A percentile compares a stretch with the other conserved stretches of the same genome.
Evolutionary conservation across 805 yeast genomes (phyloP).

Genomic region (Sporopachydermia quercuum): DNA sequence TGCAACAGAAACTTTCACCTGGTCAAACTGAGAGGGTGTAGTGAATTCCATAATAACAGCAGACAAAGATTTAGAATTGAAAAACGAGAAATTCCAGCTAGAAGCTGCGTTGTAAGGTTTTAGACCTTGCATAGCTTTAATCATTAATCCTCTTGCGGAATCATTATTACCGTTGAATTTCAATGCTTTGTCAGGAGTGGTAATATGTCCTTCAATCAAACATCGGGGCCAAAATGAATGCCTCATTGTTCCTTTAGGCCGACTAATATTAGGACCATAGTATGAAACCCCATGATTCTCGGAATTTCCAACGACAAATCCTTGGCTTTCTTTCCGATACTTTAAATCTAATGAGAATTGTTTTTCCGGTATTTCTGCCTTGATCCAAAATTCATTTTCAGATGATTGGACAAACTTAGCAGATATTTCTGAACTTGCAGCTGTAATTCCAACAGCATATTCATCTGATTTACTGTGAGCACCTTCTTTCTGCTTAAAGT

Average conservation of each 20-base stretch:
- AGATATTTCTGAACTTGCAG: conserved; percentile 35
- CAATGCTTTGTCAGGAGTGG: conserved; percentile 21
- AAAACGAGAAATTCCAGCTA: conserved; percentile 86
- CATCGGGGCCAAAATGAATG: conserved; percentile 96
- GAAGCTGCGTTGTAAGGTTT: conserved; percentile 99
- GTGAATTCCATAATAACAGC: conserved; percentile 91
- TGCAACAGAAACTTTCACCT: conserved; percentile 67
- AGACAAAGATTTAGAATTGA: conserved; percentile 59
- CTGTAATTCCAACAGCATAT: conserved; percentile 45
- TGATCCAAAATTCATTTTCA: conserved; percentile 53
- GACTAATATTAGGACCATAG: conserved; percentile 69
- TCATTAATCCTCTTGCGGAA: conserved; percentile 53
- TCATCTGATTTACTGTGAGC: conserved; percentile 68
- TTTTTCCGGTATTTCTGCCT: no score
- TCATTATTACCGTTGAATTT: conserved; percentile 18
- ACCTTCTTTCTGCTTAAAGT: conserved; percentile 61
- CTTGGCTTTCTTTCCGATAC: conserved; percentile 49
- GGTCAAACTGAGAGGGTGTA: conserved; percentile 82
- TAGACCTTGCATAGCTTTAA: conserved; percentile 97
- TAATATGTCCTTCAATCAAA: conserved; percentile 48
- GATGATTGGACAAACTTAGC: conserved; percentile 41
- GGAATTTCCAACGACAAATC: conserved; percentile 81
- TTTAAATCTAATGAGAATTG: conserved; percentile 63
- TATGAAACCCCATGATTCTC: conserved; percentile 74
- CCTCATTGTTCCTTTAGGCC: conserved; percentile 97